phyloP scores from a whole-genome alignment of 129 eudicot species.

The Flaveria brownii region DNA sequence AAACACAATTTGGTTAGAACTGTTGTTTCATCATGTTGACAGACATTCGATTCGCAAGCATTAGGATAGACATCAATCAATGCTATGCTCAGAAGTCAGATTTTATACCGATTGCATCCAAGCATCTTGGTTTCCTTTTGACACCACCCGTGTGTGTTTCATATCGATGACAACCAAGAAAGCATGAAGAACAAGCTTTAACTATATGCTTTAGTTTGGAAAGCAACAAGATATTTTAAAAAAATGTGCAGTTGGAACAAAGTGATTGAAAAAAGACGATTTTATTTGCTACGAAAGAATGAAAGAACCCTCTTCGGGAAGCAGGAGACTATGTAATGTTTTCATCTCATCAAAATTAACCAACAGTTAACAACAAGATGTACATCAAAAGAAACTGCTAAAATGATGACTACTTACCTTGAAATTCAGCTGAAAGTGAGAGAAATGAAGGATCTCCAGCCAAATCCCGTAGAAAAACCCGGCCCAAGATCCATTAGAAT shows the following conservation, averaged over 20 bases:
- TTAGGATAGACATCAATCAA: slow-evolving; percentile 12
- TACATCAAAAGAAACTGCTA: slow-evolving; percentile 47
- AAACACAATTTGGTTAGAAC: neutral
- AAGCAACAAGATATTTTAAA: neutral
- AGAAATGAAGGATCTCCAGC: slow-evolving; percentile 54
- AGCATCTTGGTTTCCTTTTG: slow-evolving; percentile 16
- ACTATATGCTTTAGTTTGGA: slow-evolving; percentile 8
- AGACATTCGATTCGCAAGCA: slow-evolving; percentile 12
- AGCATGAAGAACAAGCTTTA: neutral
- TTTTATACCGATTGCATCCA: slow-evolving; percentile 14
- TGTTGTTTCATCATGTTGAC: neutral
- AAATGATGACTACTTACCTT: slow-evolving; percentile 39
- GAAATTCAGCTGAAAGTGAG: slow-evolving; percentile 39
- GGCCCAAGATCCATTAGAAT: slow-evolving; percentile 40
- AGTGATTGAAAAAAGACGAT: slow-evolving; percentile 15
- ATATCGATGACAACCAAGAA: slow-evolving; percentile 20
- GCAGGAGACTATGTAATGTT: no score
- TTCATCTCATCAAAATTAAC: slow-evolving; percentile 50
- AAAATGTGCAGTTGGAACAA: slow-evolving; percentile 17
- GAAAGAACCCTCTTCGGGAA: slow-evolving; percentile 38
- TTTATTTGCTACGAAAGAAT: slow-evolving; percentile 67
- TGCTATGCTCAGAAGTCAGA: slow-evolving; percentile 6
- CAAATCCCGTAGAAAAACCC: slow-evolving; percentile 54
- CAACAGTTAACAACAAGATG: slow-evolving; percentile 45
- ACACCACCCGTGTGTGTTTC: neutral